Evolutionary conservation across 2,329 filamentous ascomycete species (phyloP).

Genomic region (Alternaria tenuissima): DNA sequence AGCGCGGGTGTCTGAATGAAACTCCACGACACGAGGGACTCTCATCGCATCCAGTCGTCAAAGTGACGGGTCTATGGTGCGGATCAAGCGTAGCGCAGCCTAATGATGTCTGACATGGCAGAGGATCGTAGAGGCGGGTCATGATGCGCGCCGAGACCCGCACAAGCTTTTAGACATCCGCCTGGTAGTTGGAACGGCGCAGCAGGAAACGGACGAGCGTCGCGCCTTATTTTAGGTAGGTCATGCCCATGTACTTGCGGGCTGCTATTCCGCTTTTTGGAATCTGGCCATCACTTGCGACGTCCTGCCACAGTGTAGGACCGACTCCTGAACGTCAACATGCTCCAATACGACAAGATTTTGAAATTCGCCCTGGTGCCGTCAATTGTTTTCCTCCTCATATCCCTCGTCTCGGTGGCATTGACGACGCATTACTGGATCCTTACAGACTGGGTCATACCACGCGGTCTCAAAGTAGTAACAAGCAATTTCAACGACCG

Average conservation of each 20-base stretch:
- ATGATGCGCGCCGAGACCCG: constrained; percentile 19
- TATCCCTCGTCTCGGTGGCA: constrained; percentile 40
- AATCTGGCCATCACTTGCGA: constrained; percentile 12
- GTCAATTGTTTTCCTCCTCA: constrained; percentile 33
- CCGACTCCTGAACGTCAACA: constrained; percentile 9
- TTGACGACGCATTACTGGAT: constrained; percentile 45
- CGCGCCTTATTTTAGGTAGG: constrained; percentile 25
- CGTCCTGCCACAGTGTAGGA: constrained; percentile 8
- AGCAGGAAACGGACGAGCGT: constrained; percentile 19
- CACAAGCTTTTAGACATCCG: constrained; percentile 19
- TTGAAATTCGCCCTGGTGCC: constrained; percentile 35
- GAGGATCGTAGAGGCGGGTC: constrained; percentile 16
- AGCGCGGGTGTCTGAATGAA: constrained; percentile 7
- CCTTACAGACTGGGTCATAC: constrained; percentile 38
- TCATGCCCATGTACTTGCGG: constrained; percentile 19
- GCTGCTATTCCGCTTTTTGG: constrained; percentile 12
- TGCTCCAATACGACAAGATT: constrained; percentile 31
- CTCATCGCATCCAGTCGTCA: constrained; percentile 16
- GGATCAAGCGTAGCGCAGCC: constrained; percentile 18
- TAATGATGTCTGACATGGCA: constrained; percentile 8
- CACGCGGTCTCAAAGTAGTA: constrained; percentile 28
- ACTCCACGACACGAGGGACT: constrained; percentile 11
- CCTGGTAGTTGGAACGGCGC: constrained; percentile 10
- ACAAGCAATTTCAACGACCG: constrained; percentile 28
- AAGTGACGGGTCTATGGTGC: constrained; percentile 6